Evolutionary conservation across 2,329 filamentous ascomycete species (phyloP), one percentile per base, ranked within the genome.

Genomic region (Emydomyces testavorans): DNA sequence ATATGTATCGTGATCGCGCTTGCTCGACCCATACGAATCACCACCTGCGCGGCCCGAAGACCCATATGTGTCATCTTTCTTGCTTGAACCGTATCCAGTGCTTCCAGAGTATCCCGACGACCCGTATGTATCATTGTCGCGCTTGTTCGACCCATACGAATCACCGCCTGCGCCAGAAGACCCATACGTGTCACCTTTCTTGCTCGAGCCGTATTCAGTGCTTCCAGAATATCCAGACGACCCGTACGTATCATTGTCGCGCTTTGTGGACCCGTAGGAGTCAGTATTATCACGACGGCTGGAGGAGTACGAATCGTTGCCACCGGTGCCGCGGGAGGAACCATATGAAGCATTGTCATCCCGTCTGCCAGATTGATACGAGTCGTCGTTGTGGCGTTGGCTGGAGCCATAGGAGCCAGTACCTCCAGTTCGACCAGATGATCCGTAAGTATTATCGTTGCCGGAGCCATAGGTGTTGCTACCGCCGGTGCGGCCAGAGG

Each of bases 11-110:
- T 42, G 15, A n/a, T 42, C 26, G n/a, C 39, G 39, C 32, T 42
- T 42, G 39, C 16, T 42, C 4, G 42, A 45, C 18, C 42, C 42
- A 20, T 50, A 50, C 5, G 41, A 41, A n/a, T 50, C 46, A 11
- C 24, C 18, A 18, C 18, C 11, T 6, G 41, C n/a, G 11, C 20
- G 15, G 20, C 38, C 37, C 13, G 46, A 48, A 35, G 42, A 45
- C 4, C 42, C 42, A 23, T 48, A 48, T 7, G 37, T 34, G n/a
- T 49, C 36, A 16, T 44, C 29, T 13, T 28, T 35, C 26, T 47
- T 47, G 35, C 15, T 32, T 10, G 44, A 37, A 5, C 44, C 44
- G 13, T 47, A 32, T 5, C 47, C 40, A 10, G n/a, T 47, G 35
- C 15, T 32, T 10, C 35, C 28, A 5, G 35, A 34, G 13, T 47